Percentiles rank a stretch among this genome's conserved stretches.
These are phyloP conservation scores for Aspergillus ibericus DNA, from an alignment of 2,329 filamentous ascomycete species.

Conservation along the genomic window DNA sequence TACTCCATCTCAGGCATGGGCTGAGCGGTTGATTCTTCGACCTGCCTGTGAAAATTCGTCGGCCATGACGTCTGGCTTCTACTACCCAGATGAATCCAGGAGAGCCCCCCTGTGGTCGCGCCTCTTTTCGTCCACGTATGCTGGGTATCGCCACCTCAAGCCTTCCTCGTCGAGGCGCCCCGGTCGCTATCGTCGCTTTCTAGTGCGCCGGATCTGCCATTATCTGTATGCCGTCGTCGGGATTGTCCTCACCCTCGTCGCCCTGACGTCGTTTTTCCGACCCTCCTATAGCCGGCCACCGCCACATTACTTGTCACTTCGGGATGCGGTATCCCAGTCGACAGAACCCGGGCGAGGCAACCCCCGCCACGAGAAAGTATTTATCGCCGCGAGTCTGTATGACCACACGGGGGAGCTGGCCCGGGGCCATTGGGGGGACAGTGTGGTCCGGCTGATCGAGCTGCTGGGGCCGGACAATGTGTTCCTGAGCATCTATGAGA, in stretches of 20 bases:
- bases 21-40: conserved; percentile 6
- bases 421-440: conserved; percentile 63
- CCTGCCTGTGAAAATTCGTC: conserved; percentile 15
- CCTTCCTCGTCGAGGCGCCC: conserved; percentile 25
- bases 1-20: conserved; percentile 15
- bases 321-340: conserved; percentile 31
- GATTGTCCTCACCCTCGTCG: conserved; percentile 17
- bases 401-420: conserved; percentile 63
- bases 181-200: conserved; percentile 29
- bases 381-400: conserved; percentile 70
- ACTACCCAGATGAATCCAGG: conserved; percentile 45
- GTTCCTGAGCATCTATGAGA: conserved; percentile 72
- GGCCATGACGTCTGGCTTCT: conserved; percentile 39
- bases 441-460: conserved; percentile 62
- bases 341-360: conserved; percentile 49
- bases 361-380: conserved; percentile 63
- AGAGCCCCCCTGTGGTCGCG: conserved; percentile 34
- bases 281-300: conserved; percentile 59
- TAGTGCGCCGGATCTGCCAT: conserved; percentile 33
- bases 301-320: conserved; percentile 50
- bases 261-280: conserved; percentile 50
- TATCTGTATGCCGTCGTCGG: conserved; percentile 27
- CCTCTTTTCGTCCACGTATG: conserved; percentile 28
- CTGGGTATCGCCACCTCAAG: conserved; percentile 34
- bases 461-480: conserved; percentile 67